A percentile compares a stretch with the other conserved stretches of the same genome.
phyloP scores from a whole-genome alignment of 1,139 yeast genomes.

The Scheffersomyces illinoinensis region DNA sequence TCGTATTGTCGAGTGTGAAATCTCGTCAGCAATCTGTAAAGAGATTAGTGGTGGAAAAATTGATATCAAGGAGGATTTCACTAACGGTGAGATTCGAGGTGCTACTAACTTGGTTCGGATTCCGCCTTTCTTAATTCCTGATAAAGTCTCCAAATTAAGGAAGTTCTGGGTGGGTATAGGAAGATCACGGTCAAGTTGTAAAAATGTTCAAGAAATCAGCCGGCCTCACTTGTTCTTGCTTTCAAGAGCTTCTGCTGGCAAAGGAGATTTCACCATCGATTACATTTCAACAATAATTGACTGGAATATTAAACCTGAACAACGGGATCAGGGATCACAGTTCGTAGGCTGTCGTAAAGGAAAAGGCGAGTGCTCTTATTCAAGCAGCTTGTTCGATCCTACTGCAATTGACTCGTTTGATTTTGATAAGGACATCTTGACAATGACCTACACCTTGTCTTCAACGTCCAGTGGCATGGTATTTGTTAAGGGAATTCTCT shows the following conservation, averaged over 20 bases:
- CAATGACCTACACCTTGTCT: not conserved
- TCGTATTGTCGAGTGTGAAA: not conserved
- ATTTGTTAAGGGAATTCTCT: conserved; percentile 16
- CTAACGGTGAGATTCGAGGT: not conserved
- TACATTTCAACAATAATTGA: not conserved
- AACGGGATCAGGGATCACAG: not conserved
- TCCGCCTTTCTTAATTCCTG: not conserved
- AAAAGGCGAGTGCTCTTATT: too few relatives aligned
- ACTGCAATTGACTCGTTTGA: too few relatives aligned
- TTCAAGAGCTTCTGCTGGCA: not conserved
- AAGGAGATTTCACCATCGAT: not conserved
- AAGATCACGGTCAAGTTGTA: not conserved
- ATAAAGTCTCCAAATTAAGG: not conserved
- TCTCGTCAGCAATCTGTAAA: not conserved
- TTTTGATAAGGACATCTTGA: not conserved
- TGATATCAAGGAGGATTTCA: not conserved
- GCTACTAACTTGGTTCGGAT: not conserved
- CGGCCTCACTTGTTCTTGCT: not conserved
- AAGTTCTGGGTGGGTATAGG: not conserved
- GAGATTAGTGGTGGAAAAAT: not conserved
- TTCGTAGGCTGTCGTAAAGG: too few relatives aligned
- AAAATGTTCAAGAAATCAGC: not conserved
- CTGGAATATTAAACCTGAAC: not conserved
- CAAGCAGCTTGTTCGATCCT: too few relatives aligned
- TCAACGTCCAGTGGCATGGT: conserved; percentile 14